Conservation (phyloP, 2,329 filamentous ascomycete species). For the Polychaeton citri region DNA sequence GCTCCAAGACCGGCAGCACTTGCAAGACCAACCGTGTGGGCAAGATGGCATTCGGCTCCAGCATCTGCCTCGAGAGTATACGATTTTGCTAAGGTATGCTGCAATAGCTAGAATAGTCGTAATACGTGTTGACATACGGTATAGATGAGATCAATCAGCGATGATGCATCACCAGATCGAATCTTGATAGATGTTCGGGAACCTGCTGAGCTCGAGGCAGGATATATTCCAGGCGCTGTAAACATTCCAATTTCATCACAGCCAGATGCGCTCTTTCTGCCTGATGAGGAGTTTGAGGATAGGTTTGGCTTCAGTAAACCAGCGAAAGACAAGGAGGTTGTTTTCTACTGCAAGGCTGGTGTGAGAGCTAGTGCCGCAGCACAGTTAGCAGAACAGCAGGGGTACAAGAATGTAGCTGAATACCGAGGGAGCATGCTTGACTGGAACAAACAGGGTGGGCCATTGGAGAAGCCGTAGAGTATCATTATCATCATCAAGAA, state of each 20-base stretch:
- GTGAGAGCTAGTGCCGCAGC: constrained; percentile 71
- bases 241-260: constrained; percentile 69
- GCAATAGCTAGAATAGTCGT: no score
- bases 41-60: constrained; percentile 25
- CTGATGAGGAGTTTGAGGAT: constrained; percentile 67
- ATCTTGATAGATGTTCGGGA: constrained; percentile 53
- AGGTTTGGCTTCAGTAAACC: constrained; percentile 68
- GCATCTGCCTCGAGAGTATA: constrained; percentile 22
- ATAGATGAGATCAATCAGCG: not conserved
- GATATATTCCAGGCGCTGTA: constrained; percentile 65
- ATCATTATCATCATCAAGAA: not conserved
- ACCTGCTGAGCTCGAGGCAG: constrained; percentile 49
- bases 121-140: no score
- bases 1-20: constrained; percentile 3
- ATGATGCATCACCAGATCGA: constrained; percentile 10
- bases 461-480: constrained; percentile 22
- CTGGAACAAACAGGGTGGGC: constrained; percentile 63
- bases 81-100: constrained; percentile 28
- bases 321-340: constrained; percentile 38
- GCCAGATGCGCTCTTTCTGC: constrained; percentile 67
- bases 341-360: constrained; percentile 91
- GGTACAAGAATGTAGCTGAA: constrained; percentile 59
- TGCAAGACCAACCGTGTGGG: constrained; percentile 3
- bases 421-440: constrained; percentile 70
- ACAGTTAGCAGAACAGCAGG: constrained; percentile 59